Evolutionary conservation across 495 filamentous ascomycete genomes (phyloP).

Genomic region (Aspergillus asperescens): DNA sequence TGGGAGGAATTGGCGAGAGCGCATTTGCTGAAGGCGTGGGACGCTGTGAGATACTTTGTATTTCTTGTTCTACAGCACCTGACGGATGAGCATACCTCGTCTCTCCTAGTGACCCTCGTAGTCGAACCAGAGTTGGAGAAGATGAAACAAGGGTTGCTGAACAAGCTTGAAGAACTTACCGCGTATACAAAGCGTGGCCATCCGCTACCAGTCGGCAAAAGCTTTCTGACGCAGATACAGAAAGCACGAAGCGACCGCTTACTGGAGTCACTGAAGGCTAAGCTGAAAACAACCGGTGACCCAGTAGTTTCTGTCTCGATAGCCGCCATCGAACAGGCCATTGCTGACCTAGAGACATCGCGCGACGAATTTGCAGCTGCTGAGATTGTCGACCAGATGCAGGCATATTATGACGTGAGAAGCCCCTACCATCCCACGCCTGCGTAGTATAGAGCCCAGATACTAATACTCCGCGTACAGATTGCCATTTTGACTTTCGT

Average conservation of each 20-base stretch:
- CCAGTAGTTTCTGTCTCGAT: not conserved
- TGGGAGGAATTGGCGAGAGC: slow-evolving; percentile 30
- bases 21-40: slow-evolving; percentile 23
- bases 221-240: slow-evolving; percentile 30
- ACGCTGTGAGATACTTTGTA: slow-evolving; percentile 24
- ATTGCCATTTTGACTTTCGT: slow-evolving; percentile 55
- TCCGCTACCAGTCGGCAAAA: slow-evolving; percentile 39
- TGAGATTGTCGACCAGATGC: slow-evolving; percentile 31
- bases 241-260: slow-evolving; percentile 20
- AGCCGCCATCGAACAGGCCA: not conserved
- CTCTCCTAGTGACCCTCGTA: slow-evolving; percentile 21
- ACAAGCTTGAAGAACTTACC: slow-evolving; percentile 42
- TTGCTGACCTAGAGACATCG: slow-evolving; percentile 1
- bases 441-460: too few relatives aligned
- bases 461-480: too few relatives aligned
- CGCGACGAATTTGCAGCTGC: slow-evolving; percentile 16
- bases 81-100: slow-evolving; percentile 28
- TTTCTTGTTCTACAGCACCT: slow-evolving; percentile 24
- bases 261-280: not conserved
- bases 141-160: slow-evolving; percentile 28
- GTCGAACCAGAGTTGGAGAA: slow-evolving; percentile 24
- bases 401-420: slow-evolving; percentile 35
- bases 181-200: slow-evolving; percentile 37
- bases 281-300: not conserved
- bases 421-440: too few relatives aligned